Percentiles rank a stretch among this genome's conserved stretches.
Conservation (phyloP, 1,139 yeast genomes). For the Kodamaea sp. region DNA sequence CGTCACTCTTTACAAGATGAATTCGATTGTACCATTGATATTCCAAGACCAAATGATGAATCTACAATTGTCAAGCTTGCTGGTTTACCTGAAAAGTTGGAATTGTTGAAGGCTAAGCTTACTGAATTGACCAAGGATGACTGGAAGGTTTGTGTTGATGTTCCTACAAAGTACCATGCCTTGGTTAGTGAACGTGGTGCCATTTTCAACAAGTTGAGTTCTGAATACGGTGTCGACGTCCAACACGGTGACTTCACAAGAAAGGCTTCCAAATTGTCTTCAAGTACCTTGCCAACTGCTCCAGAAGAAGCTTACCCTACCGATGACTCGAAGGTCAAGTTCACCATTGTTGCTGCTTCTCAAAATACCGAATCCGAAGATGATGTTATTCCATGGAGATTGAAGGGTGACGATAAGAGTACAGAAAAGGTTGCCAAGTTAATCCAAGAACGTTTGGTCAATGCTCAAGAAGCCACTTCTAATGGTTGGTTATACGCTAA, state of each 20-base stretch:
- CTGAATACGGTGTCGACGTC: slow-evolving; percentile 56
- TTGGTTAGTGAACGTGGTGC: slow-evolving; percentile 69
- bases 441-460: slow-evolving; percentile 30
- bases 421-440: slow-evolving; percentile 38
- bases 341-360: slow-evolving; percentile 40
- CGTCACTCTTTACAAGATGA: slow-evolving; percentile 74
- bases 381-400: slow-evolving; percentile 60
- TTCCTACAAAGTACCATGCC: slow-evolving; percentile 58
- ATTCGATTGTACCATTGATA: slow-evolving; percentile 56
- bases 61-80: slow-evolving; percentile 44
- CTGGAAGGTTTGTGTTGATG: slow-evolving; percentile 45
- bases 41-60: slow-evolving; percentile 61
- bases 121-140: slow-evolving; percentile 52
- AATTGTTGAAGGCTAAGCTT: slow-evolving; percentile 52
- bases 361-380: slow-evolving; percentile 28
- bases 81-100: slow-evolving; percentile 64
- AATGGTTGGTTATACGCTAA: slow-evolving; percentile 40
- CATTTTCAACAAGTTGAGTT: slow-evolving; percentile 53
- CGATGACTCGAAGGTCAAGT: slow-evolving; percentile 38
- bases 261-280: slow-evolving; percentile 51
- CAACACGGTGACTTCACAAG: slow-evolving; percentile 55
- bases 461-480: slow-evolving; percentile 30
- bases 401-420: slow-evolving; percentile 46
- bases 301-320: slow-evolving; percentile 50
- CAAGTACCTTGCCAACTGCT: slow-evolving; percentile 41